Base-by-base conservation (phyloP, 2,329 filamentous ascomycete genomes). In the Apiospora kogelbergensis region DNA sequence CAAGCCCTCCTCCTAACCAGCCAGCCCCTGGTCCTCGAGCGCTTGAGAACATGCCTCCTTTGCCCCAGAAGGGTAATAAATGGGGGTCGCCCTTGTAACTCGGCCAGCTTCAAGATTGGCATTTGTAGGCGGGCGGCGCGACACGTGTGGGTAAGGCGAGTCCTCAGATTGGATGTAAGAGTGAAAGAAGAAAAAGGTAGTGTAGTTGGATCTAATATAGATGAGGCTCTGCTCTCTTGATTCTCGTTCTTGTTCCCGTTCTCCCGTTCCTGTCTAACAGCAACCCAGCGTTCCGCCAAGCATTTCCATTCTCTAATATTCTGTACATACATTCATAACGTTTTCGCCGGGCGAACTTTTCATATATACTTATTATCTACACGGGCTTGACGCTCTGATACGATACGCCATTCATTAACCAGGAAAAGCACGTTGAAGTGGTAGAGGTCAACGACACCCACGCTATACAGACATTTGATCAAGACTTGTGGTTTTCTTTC, bases 301-400 rank as follows among this genome's bases (percentile, higher is more conserved):
- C 26, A n/a, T 37, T 60, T 22, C 53, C 30, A 37, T 60, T 60
- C 53, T 60, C 53, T 60, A 37, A 60, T 37, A 37, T n/a, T 37
- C 46, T 60, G 53, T 60, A 60, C 30, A 60, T 60, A 60, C 53
- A 33, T 57, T 33, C 17, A 33, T 15, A 37, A n/a, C 9, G 2
- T n/a, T 60, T 60, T 60, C 53, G 53, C 53, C 53, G 53, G 46
- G 30, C 53, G 53, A 60, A 60, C 48, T 33, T 60, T 53, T 53
- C 24, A 26, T n/a, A 60, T n/a, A 24, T 26, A 48, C 45, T 60
- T 10, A n/a, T 53, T 24, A 15, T 17, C 24, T 1, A 60, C 30
- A 60, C 10, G 30, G 30, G 53, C 53, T 60, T 37, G 53, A 60
- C 20, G 53, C 53, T 57, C 53, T 60, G 30, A 60, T 37, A 60